These are phyloP conservation scores for Coniferiporia sulphurascens DNA, from an alignment of 1,284 basidiomycete species.

Conservation along the genomic window DNA sequence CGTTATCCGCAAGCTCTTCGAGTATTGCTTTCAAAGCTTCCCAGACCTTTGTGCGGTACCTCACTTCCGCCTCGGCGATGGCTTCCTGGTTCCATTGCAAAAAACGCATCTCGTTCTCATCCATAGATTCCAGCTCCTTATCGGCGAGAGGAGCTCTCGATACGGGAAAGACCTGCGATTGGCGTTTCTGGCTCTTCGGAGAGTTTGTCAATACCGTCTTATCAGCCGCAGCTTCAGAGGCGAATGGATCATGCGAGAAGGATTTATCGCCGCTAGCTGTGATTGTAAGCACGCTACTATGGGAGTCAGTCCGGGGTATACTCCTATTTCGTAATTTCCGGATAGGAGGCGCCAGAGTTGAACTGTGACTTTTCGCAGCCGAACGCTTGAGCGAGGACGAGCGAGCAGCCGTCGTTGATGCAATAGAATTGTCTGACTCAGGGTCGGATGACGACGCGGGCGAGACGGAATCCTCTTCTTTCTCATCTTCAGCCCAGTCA, in stretches of 20 bases:
- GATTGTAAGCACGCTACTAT: constrained; percentile 66
- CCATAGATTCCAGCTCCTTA: constrained; percentile 22
- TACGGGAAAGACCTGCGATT: constrained; percentile 7
- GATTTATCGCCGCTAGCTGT: constrained; percentile 38
- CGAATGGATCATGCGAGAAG: constrained; percentile 26
- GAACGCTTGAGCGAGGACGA: constrained; percentile 9
- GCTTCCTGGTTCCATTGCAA: constrained; percentile 27
- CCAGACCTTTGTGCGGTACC: constrained; percentile 51
- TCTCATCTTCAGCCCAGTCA: constrained; percentile 18
- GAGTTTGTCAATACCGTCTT: constrained; percentile 4
- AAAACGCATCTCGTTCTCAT: constrained; percentile 32
- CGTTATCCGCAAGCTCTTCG: constrained; percentile 59
- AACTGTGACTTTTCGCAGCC: constrained; percentile 12
- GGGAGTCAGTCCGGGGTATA: constrained; percentile 49
- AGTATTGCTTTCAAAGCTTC: constrained; percentile 48
- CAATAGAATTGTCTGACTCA: constrained; percentile 16
- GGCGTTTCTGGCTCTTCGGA: constrained; percentile 12
- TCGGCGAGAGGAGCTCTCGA: constrained; percentile 4
- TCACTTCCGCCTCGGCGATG: constrained; percentile 47
- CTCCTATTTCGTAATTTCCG: constrained; percentile 25
- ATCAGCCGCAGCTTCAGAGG: constrained; percentile 2
- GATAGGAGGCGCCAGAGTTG: background rate
- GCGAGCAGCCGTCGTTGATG: constrained; percentile 14
- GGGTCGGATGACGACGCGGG: constrained; percentile 8
- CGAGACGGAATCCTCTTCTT: constrained; percentile 14